Base-by-base conservation (phyloP, 2,329 filamentous ascomycete species). In the Colletotrichum sp. region DNA sequence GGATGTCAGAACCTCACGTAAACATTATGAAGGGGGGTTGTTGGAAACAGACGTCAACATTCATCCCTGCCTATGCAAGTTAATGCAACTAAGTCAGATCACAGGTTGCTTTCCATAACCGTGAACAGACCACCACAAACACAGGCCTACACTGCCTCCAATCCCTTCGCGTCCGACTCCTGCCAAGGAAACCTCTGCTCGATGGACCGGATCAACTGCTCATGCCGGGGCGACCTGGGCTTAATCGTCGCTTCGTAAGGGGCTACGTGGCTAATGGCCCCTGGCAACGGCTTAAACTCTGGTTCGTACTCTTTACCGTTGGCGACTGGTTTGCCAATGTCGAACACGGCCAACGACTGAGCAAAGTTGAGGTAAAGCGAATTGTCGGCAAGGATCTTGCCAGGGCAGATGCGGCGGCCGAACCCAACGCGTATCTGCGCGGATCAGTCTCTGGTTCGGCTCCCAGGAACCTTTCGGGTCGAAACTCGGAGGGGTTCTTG, bases 291-390 rank as follows among this genome's bases (percentile, higher is more conserved):
- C 4, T 63, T 47, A 0, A 66, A 29, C n/a, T 66, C 24, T 3
- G 65, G 70, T 2, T 78, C 83, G 0, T 86, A 76, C 12, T 81
- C 80, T 27, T 77, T 79, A 0, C 84, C 86, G 21, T 83, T 80
- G 15, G 82, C 75, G 0, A 76, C 75, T 57, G 84, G 84, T 9
- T 57, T 73, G 5, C 31, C 27, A 16, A 89, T 80, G 5, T 83
- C 78, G 66, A 90, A 90, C 0, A 84, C 84, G 0, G 89, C 83
- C 4, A 91, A 78, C 0, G 82, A 78, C 34, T 86, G 86, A 0
- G 83, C 85, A 27, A 85, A 76, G 5, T 61, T 80, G 3, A 84
- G 62, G 43, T 64, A 78, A 1, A 78, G 38, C 18, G 62, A 65
- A 12, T 69, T 61, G 2, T 78, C 76, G 3, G 77, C 76, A 9